Conservation (phyloP, 2,329 filamentous ascomycete species). For the Tolypocladium guangdongense region DNA sequence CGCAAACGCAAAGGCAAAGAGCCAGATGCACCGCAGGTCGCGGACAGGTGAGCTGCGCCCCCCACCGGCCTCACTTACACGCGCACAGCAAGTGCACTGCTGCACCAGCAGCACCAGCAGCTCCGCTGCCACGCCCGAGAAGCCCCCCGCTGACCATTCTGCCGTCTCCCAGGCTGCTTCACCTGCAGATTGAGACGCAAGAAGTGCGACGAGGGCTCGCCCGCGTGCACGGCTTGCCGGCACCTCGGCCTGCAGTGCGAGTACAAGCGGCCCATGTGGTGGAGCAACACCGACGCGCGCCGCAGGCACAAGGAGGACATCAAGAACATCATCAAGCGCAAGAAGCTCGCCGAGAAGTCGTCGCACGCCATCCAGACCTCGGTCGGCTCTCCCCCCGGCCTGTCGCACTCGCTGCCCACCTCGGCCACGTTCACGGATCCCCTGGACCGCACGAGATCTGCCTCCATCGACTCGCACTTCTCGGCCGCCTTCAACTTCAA, state of each 20-base stretch:
- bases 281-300: slow-evolving; percentile 84
- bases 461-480: slow-evolving; percentile 71
- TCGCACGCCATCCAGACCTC: slow-evolving; percentile 44
- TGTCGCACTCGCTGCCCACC: slow-evolving; percentile 73
- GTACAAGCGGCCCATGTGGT: slow-evolving; percentile 96
- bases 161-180: slow-evolving; percentile 44
- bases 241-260: slow-evolving; percentile 79
- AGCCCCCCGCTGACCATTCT: slow-evolving; percentile 2
- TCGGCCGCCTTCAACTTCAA: slow-evolving; percentile 65
- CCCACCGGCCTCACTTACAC: slow-evolving; percentile 17
- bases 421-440: slow-evolving; percentile 71
- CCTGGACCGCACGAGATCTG: slow-evolving; percentile 60
- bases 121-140: neutral
- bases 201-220: slow-evolving; percentile 57
- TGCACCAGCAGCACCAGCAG: neutral
- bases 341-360: slow-evolving; percentile 84
- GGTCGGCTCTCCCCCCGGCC: slow-evolving; percentile 59
- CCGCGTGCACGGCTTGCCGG: slow-evolving; percentile 54
- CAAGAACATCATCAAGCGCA: slow-evolving; percentile 95
- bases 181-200: slow-evolving; percentile 57
- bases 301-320: slow-evolving; percentile 85
- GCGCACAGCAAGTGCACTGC: neutral
- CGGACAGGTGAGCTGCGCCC: slow-evolving; percentile 63
- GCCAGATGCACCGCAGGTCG: slow-evolving; percentile 88
- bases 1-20: slow-evolving; percentile 52